These are phyloP conservation scores for Polygonum maritimum DNA, from an alignment of 148 eudicot species.

Conservation along the genomic window DNA sequence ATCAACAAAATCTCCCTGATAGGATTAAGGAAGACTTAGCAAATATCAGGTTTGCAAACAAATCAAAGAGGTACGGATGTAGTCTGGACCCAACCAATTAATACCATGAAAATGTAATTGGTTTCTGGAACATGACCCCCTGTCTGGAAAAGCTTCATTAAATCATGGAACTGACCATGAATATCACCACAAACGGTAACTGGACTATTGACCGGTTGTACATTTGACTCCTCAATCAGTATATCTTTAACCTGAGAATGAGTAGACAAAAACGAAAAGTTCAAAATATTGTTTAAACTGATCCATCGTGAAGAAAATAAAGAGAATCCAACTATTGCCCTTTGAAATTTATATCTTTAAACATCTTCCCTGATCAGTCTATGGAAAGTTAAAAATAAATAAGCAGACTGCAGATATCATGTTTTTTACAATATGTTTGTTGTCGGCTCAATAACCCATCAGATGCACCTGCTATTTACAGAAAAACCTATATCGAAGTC, in stretches of 20 bases:
- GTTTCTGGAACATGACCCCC: slow-evolving; percentile 99
- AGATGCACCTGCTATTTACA: neutral
- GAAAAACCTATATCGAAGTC: neutral
- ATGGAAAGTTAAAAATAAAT: neutral
- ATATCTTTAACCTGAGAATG: slow-evolving; percentile 80
- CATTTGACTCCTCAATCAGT: slow-evolving; percentile 94
- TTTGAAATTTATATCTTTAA: neutral
- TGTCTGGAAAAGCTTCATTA: slow-evolving; percentile 96
- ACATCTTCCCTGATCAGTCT: neutral
- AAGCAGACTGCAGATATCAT: neutral
- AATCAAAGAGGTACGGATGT: slow-evolving; percentile 8
- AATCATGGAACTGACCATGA: slow-evolving; percentile 96
- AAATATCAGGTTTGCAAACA: slow-evolving; percentile 4
- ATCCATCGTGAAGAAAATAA: neutral
- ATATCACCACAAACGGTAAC: slow-evolving; percentile 98
- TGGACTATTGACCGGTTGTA: slow-evolving; percentile 98
- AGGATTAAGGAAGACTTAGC: slow-evolving; percentile 14
- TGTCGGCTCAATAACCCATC: neutral
- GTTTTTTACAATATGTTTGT: neutral
- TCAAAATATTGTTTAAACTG: neutral
- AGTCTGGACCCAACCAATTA: slow-evolving; percentile 4
- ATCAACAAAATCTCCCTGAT: slow-evolving; percentile 97
- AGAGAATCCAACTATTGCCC: neutral
- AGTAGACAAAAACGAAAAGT: neutral
- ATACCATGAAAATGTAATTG: slow-evolving; percentile 96